These are phyloP conservation scores for Trichophyton simii DNA, from an alignment of 2,329 filamentous ascomycete species.

Conservation along the genomic window DNA sequence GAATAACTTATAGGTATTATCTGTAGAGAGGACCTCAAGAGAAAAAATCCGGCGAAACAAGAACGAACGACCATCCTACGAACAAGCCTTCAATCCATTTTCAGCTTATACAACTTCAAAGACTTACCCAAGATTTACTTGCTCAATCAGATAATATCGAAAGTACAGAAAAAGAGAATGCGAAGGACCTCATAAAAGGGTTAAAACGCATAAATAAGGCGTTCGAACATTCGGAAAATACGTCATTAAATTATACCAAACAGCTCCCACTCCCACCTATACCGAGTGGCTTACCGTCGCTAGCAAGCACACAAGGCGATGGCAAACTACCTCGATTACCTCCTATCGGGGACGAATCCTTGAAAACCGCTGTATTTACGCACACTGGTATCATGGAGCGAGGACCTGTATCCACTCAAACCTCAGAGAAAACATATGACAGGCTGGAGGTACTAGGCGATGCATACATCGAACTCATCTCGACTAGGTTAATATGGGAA, in stretches of 20 bases:
- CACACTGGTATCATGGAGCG: slow-evolving; percentile 40
- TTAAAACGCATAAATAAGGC: neutral
- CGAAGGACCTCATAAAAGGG: neutral
- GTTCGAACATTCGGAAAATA: slow-evolving; percentile 1
- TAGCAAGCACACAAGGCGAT: neutral
- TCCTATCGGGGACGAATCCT: slow-evolving; percentile 43
- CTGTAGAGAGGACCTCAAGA: neutral
- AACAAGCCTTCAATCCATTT: slow-evolving; percentile 4
- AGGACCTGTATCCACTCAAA: slow-evolving; percentile 15
- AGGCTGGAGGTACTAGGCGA: slow-evolving; percentile 82
- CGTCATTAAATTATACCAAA: slow-evolving; percentile 5
- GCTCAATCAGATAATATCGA: slow-evolving; percentile 12
- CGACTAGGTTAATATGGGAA: slow-evolving; percentile 61
- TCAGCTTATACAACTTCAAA: slow-evolving; percentile 15
- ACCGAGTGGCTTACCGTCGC: neutral
- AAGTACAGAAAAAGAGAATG: neutral
- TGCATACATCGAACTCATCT: slow-evolving; percentile 66
- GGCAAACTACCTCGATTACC: slow-evolving; percentile 37
- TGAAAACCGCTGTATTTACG: slow-evolving; percentile 54
- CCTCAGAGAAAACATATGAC: slow-evolving; percentile 52
- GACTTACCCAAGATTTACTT: slow-evolving; percentile 17
- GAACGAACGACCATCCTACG: neutral
- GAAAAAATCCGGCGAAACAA: neutral
- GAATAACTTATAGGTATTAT: neutral
- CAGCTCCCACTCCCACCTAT: neutral